A percentile compares a stretch with the other conserved stretches of the same genome.
phyloP scores from a whole-genome alignment of 140 eudicot species.

The Oenanthe javanica region DNA sequence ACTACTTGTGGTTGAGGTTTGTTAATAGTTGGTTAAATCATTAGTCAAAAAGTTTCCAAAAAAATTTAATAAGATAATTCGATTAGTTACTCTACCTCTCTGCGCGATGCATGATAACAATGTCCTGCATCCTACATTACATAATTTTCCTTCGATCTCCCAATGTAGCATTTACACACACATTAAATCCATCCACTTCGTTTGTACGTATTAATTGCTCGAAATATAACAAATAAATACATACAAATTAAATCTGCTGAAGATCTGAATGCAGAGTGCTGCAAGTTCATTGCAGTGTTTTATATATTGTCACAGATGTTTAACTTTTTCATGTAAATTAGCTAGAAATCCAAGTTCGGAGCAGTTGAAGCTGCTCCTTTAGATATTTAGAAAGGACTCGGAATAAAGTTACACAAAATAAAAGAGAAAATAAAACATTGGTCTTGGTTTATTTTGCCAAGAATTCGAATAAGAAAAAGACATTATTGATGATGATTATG shows the following conservation, averaged over 20 bases:
- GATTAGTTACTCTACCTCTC: background rate
- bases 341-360: background rate
- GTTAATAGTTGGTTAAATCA: conserved; percentile 10
- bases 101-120: background rate
- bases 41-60: background rate
- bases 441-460: background rate
- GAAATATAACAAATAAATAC: too few species aligned
- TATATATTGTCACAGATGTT: background rate
- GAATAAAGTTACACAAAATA: background rate
- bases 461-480: background rate
- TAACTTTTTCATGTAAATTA: background rate
- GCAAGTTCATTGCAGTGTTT: background rate
- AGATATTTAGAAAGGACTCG: background rate
- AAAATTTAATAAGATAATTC: background rate
- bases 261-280: background rate
- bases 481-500: background rate
- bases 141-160: background rate
- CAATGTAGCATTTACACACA: too few species aligned
- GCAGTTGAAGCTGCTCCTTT: conserved; percentile 10
- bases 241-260: background rate
- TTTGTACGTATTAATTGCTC: too few species aligned
- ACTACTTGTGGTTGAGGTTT: conserved; percentile 7
- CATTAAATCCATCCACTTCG: background rate
- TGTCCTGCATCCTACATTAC: background rate
- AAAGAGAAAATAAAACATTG: background rate